Evolutionary conservation across 352 stramenopile species (phyloP).

Genomic region (Pythium coloratum): DNA sequence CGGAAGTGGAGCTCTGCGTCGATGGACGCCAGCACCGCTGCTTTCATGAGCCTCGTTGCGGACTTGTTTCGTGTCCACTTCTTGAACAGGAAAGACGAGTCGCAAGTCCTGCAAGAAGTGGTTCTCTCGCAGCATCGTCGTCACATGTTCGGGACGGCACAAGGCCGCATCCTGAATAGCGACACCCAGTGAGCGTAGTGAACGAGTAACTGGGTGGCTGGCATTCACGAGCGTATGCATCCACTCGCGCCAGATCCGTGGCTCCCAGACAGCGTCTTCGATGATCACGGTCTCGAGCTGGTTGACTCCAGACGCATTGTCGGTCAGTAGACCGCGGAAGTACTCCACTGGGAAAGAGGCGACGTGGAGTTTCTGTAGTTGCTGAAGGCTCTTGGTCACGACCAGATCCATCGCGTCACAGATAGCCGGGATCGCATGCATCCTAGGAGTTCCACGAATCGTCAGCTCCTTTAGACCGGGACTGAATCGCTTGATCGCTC

Average conservation of each 20-base stretch:
- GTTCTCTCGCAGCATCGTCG: slow-evolving; percentile 4
- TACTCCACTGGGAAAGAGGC: slow-evolving; percentile 1
- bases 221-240: neutral
- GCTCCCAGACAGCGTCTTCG: neutral
- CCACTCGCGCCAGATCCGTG: neutral
- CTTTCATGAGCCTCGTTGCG: neutral
- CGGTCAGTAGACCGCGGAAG: neutral
- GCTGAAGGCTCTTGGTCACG: neutral
- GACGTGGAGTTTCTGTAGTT: slow-evolving; percentile 5
- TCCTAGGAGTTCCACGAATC: neutral
- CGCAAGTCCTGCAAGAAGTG: neutral
- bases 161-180: neutral
- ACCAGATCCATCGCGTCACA: slow-evolving; percentile 2
- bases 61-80: neutral
- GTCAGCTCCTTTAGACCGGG: neutral
- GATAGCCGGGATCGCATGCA: neutral
- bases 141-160: neutral
- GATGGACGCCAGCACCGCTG: neutral
- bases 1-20: neutral
- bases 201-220: slow-evolving; percentile 5
- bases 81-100: neutral
- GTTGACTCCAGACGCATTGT: neutral
- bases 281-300: slow-evolving; percentile 9
- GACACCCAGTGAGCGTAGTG: slow-evolving; percentile 3
- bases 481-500: slow-evolving; percentile 2